Conservation (phyloP, 192 early-diverging fungal species). For the Backusella parvicylindrica region DNA sequence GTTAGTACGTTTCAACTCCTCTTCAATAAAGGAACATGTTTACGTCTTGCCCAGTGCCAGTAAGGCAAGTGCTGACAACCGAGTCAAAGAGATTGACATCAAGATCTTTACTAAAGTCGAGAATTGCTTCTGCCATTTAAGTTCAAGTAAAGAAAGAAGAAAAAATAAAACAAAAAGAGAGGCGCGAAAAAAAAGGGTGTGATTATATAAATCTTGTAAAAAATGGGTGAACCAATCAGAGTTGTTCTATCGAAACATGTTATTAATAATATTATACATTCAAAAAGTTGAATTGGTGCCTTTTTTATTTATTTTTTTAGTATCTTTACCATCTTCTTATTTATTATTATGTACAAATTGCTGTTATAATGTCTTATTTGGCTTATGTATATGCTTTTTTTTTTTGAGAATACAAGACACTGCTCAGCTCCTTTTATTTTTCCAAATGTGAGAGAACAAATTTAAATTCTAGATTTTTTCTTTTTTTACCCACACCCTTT, state of each 20-base stretch:
- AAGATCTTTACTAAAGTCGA: conserved; percentile 88
- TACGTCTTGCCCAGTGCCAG: conserved; percentile 65
- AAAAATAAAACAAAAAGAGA: background rate
- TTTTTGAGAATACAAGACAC: background rate
- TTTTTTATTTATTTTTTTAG: too few relatives aligned
- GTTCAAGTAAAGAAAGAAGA: background rate
- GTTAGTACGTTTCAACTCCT: background rate
- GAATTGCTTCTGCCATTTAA: conserved; percentile 52
- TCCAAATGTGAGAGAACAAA: background rate
- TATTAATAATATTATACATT: background rate
- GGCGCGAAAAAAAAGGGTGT: background rate
- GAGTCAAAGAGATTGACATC: conserved; percentile 85
- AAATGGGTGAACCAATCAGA: background rate
- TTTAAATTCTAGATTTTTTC: background rate
- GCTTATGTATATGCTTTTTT: too few relatives aligned
- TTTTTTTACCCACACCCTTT: background rate
- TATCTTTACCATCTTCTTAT: too few relatives aligned
- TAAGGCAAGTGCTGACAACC: conserved; percentile 82
- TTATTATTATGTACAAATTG: background rate
- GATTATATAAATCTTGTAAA: background rate
- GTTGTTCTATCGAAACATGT: background rate
- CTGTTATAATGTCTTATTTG: too few relatives aligned
- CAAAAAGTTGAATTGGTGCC: background rate
- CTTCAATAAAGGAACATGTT: background rate
- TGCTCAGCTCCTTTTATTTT: too few relatives aligned